Conservation (phyloP, 441 rosid genomes). For the Gossypium schwendimanii region DNA sequence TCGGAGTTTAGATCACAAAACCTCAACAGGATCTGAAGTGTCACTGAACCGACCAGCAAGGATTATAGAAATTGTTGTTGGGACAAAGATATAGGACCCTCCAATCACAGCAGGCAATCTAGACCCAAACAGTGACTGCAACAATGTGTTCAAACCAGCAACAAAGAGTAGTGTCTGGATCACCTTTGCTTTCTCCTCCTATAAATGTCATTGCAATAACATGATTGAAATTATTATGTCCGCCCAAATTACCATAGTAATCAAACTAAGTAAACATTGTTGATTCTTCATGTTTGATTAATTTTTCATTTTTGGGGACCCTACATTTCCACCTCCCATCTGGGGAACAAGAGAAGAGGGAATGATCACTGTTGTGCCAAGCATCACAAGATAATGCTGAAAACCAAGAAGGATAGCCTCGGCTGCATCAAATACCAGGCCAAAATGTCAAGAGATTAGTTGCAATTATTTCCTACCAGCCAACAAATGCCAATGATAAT, state of each 20-base stretch:
- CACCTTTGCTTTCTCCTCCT: conserved; percentile 92
- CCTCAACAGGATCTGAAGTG: conserved; percentile 62
- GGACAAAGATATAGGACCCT: conserved; percentile 81
- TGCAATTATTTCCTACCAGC: neutral
- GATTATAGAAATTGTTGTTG: conserved; percentile 80
- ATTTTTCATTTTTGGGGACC: conserved; percentile 12
- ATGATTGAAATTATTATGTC: neutral
- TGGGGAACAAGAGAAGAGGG: conserved; percentile 93
- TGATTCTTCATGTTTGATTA: neutral
- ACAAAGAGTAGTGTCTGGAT: conserved; percentile 87
- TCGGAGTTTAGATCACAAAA: conserved; percentile 29
- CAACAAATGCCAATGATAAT: neutral
- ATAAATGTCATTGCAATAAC: conserved; percentile 17
- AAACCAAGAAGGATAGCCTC: conserved; percentile 94
- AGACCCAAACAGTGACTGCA: conserved; percentile 67
- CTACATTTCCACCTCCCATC: conserved; percentile 99
- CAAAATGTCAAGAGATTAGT: conserved; percentile 12
- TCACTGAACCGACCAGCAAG: conserved; percentile 81
- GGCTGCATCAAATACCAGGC: conserved; percentile 41
- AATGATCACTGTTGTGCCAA: conserved; percentile 88
- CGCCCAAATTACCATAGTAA: neutral
- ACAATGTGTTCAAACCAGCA: conserved; percentile 89
- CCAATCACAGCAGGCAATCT: conserved; percentile 88
- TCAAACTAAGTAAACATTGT: neutral
- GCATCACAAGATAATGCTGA: conserved; percentile 95